Base-by-base conservation (phyloP, 257 asterid species). In the Thymus quinquecostatus region DNA sequence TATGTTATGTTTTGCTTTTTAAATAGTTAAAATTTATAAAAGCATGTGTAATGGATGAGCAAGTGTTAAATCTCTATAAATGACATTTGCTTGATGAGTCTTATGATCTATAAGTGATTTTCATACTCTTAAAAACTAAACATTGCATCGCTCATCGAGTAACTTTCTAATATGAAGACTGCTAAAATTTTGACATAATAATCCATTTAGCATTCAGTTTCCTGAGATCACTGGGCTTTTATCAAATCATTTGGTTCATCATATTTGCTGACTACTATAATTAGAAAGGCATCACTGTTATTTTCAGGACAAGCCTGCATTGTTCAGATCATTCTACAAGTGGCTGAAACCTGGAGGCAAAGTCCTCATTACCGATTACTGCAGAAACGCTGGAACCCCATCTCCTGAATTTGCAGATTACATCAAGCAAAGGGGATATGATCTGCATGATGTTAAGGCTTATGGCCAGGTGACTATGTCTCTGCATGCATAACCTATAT, bases 331-430 rank as follows among this genome's bases (percentile, higher is more conserved):
- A 12, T 95, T 95, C 88, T 86, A 88, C 92, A 87, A 87, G 82
- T 95, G 99, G 99, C 83, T 95, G 84, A 92, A 90, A 81, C 99
- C 98, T 1, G 98, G 99, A 48, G 99, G 99, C 70, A 92, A 79
- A 80, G 89, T 95, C 64, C 96, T 95, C 29, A 92, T 88, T 36
- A 88, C 89, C 55, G 99, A 95, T 81, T 95, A 95, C 85, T 95
- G 99, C 85, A 92, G 86, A 80, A 88, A 66, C 38, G 85, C 90
- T 45, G 99, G 91, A 60, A 56, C 88, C 56, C 87, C 97, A n/a
- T 89, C 98, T 33, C 77, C 77, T 54, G 94, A 95, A 40, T 95
- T 95, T 59, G 70, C 87, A 0, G 83, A 80, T 65, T 95, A 95
- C 79, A 95, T 95, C 66, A 84, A 88, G 88, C 91, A 92, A 80